Conservation (phyloP, 352 stramenopile species). For the Pythium brassicae region DNA sequence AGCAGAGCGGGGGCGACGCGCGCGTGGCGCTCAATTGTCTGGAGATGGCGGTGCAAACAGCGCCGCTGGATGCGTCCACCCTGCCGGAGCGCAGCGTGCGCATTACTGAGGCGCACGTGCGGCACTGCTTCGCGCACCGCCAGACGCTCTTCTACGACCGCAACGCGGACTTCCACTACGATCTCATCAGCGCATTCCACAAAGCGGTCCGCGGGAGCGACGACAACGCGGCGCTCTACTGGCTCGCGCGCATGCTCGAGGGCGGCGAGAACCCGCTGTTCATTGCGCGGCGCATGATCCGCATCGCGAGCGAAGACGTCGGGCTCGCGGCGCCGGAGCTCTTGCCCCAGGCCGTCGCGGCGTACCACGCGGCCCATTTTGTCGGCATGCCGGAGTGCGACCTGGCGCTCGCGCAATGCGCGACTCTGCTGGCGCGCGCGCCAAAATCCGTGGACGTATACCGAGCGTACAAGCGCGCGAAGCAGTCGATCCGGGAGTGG, state of each 20-base stretch:
- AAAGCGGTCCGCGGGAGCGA: constrained; percentile 84
- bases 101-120: constrained; percentile 58
- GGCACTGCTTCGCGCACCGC: constrained; percentile 64
- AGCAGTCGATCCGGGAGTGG: constrained; percentile 55
- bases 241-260: constrained; percentile 83
- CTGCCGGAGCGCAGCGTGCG: constrained; percentile 16
- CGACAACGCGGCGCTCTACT: constrained; percentile 79
- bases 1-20: constrained; percentile 73
- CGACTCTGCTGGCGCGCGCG: constrained; percentile 71
- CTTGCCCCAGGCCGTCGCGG: constrained; percentile 58
- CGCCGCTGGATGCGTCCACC: constrained; percentile 4
- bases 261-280: constrained; percentile 83
- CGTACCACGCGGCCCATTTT: constrained; percentile 72
- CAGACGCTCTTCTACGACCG: constrained; percentile 83
- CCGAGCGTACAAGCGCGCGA: constrained; percentile 76
- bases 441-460: constrained; percentile 85
- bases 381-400: constrained; percentile 86
- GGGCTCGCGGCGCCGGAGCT: constrained; percentile 67
- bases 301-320: constrained; percentile 83
- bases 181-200: constrained; percentile 81
- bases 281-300: constrained; percentile 74
- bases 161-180: constrained; percentile 85
- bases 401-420: constrained; percentile 74
- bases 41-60: constrained; percentile 70
- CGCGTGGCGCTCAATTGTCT: constrained; percentile 79